These are phyloP conservation scores for Dillenia turbinata DNA, from an alignment of 164 flowering plant genomes.

Conservation along the genomic window DNA sequence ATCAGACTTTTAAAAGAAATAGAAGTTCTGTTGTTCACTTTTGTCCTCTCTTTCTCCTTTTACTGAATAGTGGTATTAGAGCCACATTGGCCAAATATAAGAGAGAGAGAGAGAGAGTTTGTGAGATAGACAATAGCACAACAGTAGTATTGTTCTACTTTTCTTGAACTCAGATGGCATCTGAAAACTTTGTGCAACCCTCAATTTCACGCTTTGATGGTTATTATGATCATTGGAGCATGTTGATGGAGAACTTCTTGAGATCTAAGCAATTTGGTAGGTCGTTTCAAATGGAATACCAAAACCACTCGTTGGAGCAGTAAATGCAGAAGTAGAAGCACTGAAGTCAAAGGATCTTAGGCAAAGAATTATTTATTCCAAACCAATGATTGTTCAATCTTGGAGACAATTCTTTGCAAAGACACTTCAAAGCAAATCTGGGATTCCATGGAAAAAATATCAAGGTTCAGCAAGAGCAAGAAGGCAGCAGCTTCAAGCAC, in stretches of 20 bases:
- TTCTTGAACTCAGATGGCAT: background rate
- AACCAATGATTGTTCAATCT: conserved; percentile 5
- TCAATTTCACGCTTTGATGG: conserved; percentile 1
- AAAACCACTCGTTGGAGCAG: background rate
- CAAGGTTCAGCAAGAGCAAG: conserved; percentile 12
- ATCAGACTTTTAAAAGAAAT: no score
- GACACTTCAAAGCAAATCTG: conserved; percentile 13
- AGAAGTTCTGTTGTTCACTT: no score
- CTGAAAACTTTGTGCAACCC: conserved; percentile 1
- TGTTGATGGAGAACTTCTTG: background rate
- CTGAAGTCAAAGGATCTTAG: background rate
- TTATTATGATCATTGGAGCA: background rate
- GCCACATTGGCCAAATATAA: background rate
- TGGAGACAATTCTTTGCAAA: conserved; percentile 20
- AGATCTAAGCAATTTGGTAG: conserved; percentile 2
- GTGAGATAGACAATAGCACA: background rate
- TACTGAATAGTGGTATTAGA: background rate
- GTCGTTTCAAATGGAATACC: background rate
- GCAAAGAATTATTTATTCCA: conserved; percentile 3
- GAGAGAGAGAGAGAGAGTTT: background rate
- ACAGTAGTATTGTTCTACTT: background rate
- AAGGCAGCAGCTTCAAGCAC: conserved; percentile 15
- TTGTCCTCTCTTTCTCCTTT: no score
- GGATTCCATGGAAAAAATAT: conserved; percentile 14
- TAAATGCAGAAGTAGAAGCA: background rate